These are phyloP conservation scores for Stromatinia cepivora DNA, from an alignment of 2,329 filamentous ascomycete species.

Conservation along the genomic window DNA sequence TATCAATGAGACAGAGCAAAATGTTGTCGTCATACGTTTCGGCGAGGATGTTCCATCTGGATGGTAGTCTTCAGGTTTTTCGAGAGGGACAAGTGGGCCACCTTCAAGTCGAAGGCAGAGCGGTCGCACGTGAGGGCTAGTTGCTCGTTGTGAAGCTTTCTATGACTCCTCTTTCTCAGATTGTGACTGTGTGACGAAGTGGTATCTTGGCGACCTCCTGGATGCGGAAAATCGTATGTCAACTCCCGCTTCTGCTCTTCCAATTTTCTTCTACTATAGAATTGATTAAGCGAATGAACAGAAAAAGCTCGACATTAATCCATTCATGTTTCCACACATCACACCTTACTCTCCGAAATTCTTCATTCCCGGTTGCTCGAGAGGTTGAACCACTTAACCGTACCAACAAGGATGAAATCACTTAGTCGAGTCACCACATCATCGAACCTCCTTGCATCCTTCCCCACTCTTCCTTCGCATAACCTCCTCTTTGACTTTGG, in stretches of 20 bases:
- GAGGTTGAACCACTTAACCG: background rate
- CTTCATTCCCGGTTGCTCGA: background rate
- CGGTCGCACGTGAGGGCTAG: no score
- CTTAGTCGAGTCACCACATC: background rate
- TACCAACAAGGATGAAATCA: background rate
- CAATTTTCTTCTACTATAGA: background rate
- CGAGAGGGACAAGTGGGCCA: no score
- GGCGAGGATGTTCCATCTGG: no score
- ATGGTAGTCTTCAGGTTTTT: no score
- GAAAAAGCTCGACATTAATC: background rate
- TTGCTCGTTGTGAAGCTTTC: background rate
- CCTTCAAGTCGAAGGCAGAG: no score
- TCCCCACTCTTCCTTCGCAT: no score
- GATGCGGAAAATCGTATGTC: background rate
- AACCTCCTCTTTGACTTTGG: no score
- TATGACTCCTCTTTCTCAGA: background rate
- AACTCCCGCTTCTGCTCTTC: background rate
- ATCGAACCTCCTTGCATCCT: background rate
- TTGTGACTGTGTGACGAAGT: accelerated
- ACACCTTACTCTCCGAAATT: background rate
- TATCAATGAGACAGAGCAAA: no score
- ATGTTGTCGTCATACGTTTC: no score
- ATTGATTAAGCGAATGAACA: background rate
- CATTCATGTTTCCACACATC: background rate
- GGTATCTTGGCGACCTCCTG: background rate